Base-by-base conservation (phyloP, 768 basidiomycete species). In the Suillus tomentosus region DNA sequence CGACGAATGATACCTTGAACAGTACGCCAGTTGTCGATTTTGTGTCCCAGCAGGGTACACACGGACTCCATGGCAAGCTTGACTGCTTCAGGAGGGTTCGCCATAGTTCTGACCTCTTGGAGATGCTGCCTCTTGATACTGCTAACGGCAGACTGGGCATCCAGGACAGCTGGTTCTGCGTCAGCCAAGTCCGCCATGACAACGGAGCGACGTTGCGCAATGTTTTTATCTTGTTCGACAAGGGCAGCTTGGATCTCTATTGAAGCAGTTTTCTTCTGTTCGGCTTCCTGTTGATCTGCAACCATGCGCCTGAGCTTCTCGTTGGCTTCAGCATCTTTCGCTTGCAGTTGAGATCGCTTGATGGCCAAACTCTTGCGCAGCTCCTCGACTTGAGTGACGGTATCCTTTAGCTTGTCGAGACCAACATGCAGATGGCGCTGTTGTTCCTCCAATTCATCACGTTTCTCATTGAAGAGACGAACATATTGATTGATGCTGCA, bases 11-110 rank as follows among this genome's bases (percentile, higher is more conserved):
- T 92, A 65, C 89, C 88, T 75, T 98, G 96, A 9, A 99, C 95
- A 2, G 95, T 87, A 66, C 94, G 89, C 97, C 97, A 99, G 73
- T 88, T 89, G 71, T 99, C 97, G 71, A 99, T 92, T 77, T 95
- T 94, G 79, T 98, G 94, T 8, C 97, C 97, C 24, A 99, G 87
- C 54, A 97, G 83, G 15, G 93, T 95, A 76, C 97, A 99, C 47
- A 97, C 96, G 1, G 96, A 97, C 73, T 99, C 97, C 95, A 99
- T 99, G 17, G 97, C 94, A 53, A 96, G 78, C 76, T 99, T 99
- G 69, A 99, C 96, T 5, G 94, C 91, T 74, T 99, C 97, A 0
- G 97, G 97, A 54, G 97, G 97, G 72, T 98, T 98, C 51, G 95
- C 93, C 96, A 99, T 98, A 11, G 94, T 86, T 70, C 97, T 87